Percentiles rank a stretch among this genome's conserved stretches.
Evolutionary conservation across 2,329 filamentous ascomycete genomes (phyloP).

Genomic region (Diaporthe capsici): DNA sequence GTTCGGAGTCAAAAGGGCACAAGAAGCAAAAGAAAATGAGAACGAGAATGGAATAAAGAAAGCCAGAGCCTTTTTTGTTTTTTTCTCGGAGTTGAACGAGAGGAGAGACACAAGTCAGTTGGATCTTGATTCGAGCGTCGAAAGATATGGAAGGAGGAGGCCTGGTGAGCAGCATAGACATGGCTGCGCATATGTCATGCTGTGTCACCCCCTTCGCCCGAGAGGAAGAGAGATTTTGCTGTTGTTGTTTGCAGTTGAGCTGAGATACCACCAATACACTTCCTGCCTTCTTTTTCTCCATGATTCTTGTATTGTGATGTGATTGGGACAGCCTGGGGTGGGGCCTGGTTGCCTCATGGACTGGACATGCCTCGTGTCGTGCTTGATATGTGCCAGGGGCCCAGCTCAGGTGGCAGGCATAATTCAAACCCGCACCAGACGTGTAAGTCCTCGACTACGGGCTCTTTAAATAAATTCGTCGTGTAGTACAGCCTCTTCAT

Average conservation of each 20-base stretch:
- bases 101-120: constrained; percentile 13
- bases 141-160: not conserved
- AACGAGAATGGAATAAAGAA: constrained; percentile 20
- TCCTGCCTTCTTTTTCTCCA: constrained; percentile 40
- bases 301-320: not conserved
- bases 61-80: not conserved
- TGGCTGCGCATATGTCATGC: constrained; percentile 3
- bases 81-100: constrained; percentile 6
- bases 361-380: not conserved
- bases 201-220: not conserved
- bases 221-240: constrained; percentile 37
- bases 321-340: not conserved
- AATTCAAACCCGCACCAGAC: too few relatives aligned
- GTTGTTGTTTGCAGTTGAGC: constrained; percentile 39
- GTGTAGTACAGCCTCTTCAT: too few relatives aligned
- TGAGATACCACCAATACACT: constrained; percentile 41
- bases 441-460: too few relatives aligned
- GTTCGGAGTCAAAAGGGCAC: not conserved
- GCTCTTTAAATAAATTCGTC: too few relatives aligned
- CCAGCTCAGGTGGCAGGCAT: not conserved
- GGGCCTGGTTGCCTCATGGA: not conserved
- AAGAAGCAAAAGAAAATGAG: not conserved
- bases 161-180: not conserved
- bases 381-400: not conserved
- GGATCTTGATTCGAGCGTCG: constrained; percentile 19